Base-by-base conservation (phyloP, 2,329 filamentous ascomycete species). In the Dactylonectria estremocensis region DNA sequence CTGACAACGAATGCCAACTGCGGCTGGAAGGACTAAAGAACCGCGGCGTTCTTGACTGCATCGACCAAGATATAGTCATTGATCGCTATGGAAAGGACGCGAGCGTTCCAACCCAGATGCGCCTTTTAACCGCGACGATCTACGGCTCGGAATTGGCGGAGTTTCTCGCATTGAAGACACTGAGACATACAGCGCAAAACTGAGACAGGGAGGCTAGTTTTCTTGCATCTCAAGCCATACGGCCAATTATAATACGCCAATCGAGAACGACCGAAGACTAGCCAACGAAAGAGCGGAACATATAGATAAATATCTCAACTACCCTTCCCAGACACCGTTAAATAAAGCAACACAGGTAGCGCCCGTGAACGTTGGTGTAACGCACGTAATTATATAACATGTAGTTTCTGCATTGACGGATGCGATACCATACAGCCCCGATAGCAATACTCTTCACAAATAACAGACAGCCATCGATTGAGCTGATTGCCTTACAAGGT, bases 51-150 rank as follows among this genome's bases (percentile, higher is more conserved):
- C 33, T 58, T 1, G 20, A 46, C 2, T 65, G 67, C n/a, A 69
- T 80, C 6, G 60, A 72, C 7, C 80, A 80, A 66, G 22, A 28
- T 2, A 74, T 78, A 35, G 74, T 84, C 40, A 66, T 72, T 5
- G 75, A 79, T 35, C 77, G 81, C 59, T 85, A 85, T 67, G 76
- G 76, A 13, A 28, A 28, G 24, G 77, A 84, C 56, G 20, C 55
- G 5, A 69, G 67, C 2, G 81, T 84, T 72, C 78, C 83, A 8
- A 82, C 82, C 80, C 80, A 83, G 74, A 72, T 86, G 64, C 77
- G 83, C 10, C 80, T 85, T 77, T 72, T 84, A 45, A 81, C 76
- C 8, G 82, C 84, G 73, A 72, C 71, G 0, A 75, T 84, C 5
- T 62, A 40, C 52, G 60, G 56, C 2, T 55, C 18, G 5, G 28